Evolutionary conservation across 495 filamentous ascomycete genomes (phyloP), one percentile per base, ranked within the genome.

Genomic region (Aspergillus kassunensis): DNA sequence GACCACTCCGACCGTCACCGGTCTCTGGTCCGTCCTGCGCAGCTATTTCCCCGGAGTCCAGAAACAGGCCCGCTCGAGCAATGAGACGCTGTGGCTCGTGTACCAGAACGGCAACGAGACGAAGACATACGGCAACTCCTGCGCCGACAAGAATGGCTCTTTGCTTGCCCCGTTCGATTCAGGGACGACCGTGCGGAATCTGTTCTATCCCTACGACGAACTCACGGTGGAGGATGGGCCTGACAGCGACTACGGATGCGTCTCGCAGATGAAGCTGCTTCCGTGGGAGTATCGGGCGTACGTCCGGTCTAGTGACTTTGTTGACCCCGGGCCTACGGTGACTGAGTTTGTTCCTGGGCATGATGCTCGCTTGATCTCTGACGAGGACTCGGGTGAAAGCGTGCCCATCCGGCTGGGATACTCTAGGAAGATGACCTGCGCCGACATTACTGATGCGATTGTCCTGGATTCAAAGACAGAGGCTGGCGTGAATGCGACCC

Each of bases 21-120:
- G 85, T 8, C 70, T 89, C 56, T 89, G 83, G 83, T 84, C 81
- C 45, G 74, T 84, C 33, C 56, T 76, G 25, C 77, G 85, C 7
- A 75, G 71, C 16, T 64, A 69, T 18, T 76, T 73, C 49, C 61
- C 67, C 0, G 66, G 62, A 9, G 59, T 78, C n/a, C 84, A 88
- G 58, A 69, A 81, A 9, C 52, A 67, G 13, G 59, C 51, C 7
- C 73, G 73, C 4, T 82, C 83, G 24, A 75, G 80, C 50, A 68
- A 73, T 0, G 70, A 27, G 24, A 27, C 24, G 24, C 24, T 87
- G 11, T 88, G 85, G 85, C 63, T 88, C 7, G 67, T 88, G 2
- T 87, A 85, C 58, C 74, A 79, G 21, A 88, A 88, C 59, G 71
- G 70, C 18, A 78, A 82, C 55, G 57, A 61, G 4, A 73, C 71